Conservation (phyloP, 352 stramenopile species). For the Sclerospora graminicola region DNA sequence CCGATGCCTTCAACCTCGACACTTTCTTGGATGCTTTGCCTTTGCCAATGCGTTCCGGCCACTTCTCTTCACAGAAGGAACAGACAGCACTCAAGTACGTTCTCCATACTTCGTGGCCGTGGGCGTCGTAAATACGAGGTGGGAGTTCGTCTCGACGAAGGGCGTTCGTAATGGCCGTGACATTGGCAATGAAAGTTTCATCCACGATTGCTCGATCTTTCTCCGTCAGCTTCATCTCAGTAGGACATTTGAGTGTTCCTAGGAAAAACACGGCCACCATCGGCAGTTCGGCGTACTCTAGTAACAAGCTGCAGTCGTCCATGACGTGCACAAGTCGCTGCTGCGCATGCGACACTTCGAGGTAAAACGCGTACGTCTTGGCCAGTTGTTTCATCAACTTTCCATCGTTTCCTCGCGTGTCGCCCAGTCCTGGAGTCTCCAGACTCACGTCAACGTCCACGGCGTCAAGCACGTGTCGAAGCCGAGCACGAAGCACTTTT, state of each 20-base stretch:
- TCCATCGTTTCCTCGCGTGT: not conserved
- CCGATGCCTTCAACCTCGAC: constrained; percentile 10
- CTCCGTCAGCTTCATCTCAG: constrained; percentile 15
- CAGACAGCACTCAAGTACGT: constrained; percentile 25
- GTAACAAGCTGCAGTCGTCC: constrained; percentile 14
- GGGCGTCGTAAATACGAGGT: constrained; percentile 21
- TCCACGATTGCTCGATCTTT: constrained; percentile 13
- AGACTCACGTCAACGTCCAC: not conserved
- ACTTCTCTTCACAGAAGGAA: constrained; percentile 50
- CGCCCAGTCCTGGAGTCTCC: not conserved
- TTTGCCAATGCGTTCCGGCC: constrained; percentile 50
- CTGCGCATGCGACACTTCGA: constrained; percentile 37
- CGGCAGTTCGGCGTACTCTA: constrained; percentile 30
- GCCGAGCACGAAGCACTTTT: constrained; percentile 24
- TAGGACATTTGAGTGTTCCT: constrained; percentile 10
- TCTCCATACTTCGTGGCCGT: constrained; percentile 27
- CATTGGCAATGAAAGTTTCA: constrained; percentile 14
- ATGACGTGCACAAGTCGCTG: constrained; percentile 21
- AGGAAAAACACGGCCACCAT: constrained; percentile 34
- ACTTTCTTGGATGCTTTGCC: constrained; percentile 25
- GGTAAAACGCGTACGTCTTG: constrained; percentile 51
- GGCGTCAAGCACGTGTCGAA: constrained; percentile 12
- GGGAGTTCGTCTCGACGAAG: constrained; percentile 20
- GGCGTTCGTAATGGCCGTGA: constrained; percentile 22
- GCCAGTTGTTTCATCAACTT: constrained; percentile 40